Conservation (phyloP, 345 rosid genomes). For the Populus pruinosa region DNA sequence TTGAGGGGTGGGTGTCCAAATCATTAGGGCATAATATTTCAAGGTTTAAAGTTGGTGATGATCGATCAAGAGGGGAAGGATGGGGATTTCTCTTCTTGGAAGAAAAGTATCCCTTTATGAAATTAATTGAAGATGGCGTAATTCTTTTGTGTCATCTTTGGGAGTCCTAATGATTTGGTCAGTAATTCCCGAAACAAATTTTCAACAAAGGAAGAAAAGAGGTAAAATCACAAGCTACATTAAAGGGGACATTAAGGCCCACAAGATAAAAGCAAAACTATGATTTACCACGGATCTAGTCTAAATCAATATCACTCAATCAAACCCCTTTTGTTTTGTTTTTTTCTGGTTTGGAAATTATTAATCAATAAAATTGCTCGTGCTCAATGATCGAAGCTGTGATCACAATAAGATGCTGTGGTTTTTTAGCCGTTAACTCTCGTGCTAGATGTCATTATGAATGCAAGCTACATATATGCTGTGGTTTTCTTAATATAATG, state of each 20-base stretch:
- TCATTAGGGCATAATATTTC: slow-evolving; percentile 32
- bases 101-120: slow-evolving; percentile 41
- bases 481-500: too few species aligned
- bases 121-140: slow-evolving; percentile 17
- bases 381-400: not conserved
- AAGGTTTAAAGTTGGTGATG: slow-evolving; percentile 21
- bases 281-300: not conserved
- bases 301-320: not conserved
- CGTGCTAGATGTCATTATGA: too few species aligned
- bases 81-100: slow-evolving; percentile 29
- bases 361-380: not conserved
- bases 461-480: too few species aligned
- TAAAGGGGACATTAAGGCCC: slow-evolving; percentile 30
- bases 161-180: slow-evolving; percentile 33
- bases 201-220: slow-evolving; percentile 35
- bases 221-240: slow-evolving; percentile 17
- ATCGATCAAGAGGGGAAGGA: slow-evolving; percentile 3
- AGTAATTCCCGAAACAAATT: slow-evolving; percentile 21
- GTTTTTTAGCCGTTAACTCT: too few species aligned
- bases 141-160: slow-evolving; percentile 28
- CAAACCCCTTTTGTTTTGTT: not conserved
- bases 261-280: not conserved
- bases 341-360: not conserved
- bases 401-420: too few species aligned
- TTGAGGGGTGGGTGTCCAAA: slow-evolving; percentile 18